phyloP scores from a whole-genome alignment of 768 basidiomycete genomes.

The Obba rivulosa region DNA sequence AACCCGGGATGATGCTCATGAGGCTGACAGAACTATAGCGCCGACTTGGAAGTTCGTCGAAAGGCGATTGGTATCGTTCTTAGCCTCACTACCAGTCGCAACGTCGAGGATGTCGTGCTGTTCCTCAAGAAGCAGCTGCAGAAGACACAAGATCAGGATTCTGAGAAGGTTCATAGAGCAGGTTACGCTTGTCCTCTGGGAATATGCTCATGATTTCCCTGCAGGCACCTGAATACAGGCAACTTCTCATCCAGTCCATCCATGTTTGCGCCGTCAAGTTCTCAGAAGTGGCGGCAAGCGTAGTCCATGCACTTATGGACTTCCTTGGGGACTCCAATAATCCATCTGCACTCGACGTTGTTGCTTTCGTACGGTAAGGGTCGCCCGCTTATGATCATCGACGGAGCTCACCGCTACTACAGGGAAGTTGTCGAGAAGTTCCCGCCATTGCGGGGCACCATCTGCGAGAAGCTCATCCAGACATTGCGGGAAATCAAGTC shows the following conservation, averaged over 20 bases:
- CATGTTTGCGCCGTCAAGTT: slow-evolving; percentile 95
- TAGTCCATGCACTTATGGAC: slow-evolving; percentile 90
- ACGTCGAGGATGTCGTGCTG: slow-evolving; percentile 92
- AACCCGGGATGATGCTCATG: neutral
- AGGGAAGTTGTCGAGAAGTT: slow-evolving; percentile 98
- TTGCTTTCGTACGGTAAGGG: slow-evolving; percentile 65
- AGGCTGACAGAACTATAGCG: slow-evolving; percentile 37
- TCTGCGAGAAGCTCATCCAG: slow-evolving; percentile 78
- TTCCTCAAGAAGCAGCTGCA: slow-evolving; percentile 99
- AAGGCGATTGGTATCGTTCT: slow-evolving; percentile 89
- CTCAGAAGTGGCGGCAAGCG: slow-evolving; percentile 93
- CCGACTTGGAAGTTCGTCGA: slow-evolving; percentile 93
- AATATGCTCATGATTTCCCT: neutral
- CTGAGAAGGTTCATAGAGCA: slow-evolving; percentile 66
- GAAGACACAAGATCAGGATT: slow-evolving; percentile 85
- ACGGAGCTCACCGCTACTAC: slow-evolving; percentile 2
- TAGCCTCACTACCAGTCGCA: slow-evolving; percentile 89
- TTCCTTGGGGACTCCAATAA: slow-evolving; percentile 95
- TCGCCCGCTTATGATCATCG: neutral
- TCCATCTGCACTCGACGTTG: slow-evolving; percentile 92
- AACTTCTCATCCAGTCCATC: slow-evolving; percentile 94
- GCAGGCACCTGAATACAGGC: slow-evolving; percentile 90
- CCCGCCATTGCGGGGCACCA: slow-evolving; percentile 74
- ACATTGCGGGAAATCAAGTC: slow-evolving; percentile 88
- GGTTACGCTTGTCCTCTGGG: neutral